These are phyloP conservation scores for Amborella trichopoda DNA, from an alignment of 164 flowering plant genomes.

Conservation along the genomic window DNA sequence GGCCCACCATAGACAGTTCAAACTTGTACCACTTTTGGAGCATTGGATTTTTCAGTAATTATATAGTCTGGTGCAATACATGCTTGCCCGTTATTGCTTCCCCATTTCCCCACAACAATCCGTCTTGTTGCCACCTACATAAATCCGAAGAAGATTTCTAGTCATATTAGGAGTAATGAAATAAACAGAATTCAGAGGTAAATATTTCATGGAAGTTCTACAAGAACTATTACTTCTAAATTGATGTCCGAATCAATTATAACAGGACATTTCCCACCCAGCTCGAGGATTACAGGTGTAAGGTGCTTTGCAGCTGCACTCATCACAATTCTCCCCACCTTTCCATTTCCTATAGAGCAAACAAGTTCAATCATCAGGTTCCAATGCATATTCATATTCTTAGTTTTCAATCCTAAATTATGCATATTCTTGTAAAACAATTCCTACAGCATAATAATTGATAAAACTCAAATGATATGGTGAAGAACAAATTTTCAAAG, in stretches of 20 bases:
- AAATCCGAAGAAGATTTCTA: conserved; percentile 6
- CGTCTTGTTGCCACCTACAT: conserved; percentile 61
- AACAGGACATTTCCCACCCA: conserved; percentile 92
- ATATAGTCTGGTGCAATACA: conserved; percentile 67
- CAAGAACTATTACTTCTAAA: conserved; percentile 34
- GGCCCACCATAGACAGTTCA: too few species aligned
- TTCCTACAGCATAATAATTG: too few species aligned
- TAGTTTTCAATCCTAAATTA: too few species aligned
- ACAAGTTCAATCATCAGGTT: not conserved
- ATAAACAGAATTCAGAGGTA: too few species aligned
- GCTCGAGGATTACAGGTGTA: conserved; percentile 89
- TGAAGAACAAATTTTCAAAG: not conserved
- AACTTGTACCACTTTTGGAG: conserved; percentile 62
- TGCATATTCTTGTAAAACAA: too few species aligned
- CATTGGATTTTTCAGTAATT: conserved; percentile 58
- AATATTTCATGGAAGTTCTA: too few species aligned
- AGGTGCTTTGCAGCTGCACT: conserved; percentile 94
- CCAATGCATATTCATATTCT: not conserved
- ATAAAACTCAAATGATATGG: too few species aligned
- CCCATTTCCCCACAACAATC: conserved; percentile 67
- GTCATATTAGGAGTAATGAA: too few species aligned
- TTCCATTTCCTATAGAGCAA: conserved; percentile 48
- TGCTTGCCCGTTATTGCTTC: conserved; percentile 63
- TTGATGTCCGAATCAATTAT: conserved; percentile 65
- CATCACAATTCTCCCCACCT: conserved; percentile 77